Evolutionary conservation across 108 stramenopile species (phyloP), one percentile per base, ranked within the genome.

Genomic region (Nitzschia putrida): DNA sequence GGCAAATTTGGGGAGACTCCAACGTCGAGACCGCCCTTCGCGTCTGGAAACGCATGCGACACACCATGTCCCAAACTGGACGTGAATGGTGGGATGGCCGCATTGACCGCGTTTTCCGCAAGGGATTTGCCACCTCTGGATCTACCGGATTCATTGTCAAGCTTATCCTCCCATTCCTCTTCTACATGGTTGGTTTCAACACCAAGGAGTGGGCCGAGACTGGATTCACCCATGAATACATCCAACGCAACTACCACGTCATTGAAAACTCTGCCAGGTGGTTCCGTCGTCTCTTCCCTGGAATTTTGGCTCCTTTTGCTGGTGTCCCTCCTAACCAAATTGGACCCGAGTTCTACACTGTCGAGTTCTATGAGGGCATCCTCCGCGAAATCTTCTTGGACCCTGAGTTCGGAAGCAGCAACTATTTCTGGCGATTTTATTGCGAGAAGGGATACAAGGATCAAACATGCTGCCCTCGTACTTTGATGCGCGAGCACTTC

Each of bases 401-500:
- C 67, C 83, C 83, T 0, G 83, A 84, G 38, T 84, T 84, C 44
- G 83, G 83, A 11, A 53, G 37, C 42, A 58, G 52, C 75, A 84
- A 84, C 52, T 84, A 84, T 77, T 84, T 84, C 53, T 84, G 80
- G 63, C 71, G 83, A 47, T 84, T 84, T 43, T 84, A 84, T 61
- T 76, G 66, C 68, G 83, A 84, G 23, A 73, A 77, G 64, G 83
- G 83, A 11, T 84, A 84, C 79, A 80, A 80, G 63, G 83, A 84
- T 56, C 78, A 76, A 26, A 73, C 78, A 29, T 84, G 83, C 79
- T 80, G 79, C 67, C 83, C 83, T 20, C 79, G 83, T 6, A 84
- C 83, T 3, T 61, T 84, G 23, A 67, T 71, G 76, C 49, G 61
- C 29, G 65, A 73, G 23, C 73, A 80, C 68, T 84, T 84, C 64